Conservation (phyloP, 805 yeast species). For the Yamadazyma paraphyllophila region DNA sequence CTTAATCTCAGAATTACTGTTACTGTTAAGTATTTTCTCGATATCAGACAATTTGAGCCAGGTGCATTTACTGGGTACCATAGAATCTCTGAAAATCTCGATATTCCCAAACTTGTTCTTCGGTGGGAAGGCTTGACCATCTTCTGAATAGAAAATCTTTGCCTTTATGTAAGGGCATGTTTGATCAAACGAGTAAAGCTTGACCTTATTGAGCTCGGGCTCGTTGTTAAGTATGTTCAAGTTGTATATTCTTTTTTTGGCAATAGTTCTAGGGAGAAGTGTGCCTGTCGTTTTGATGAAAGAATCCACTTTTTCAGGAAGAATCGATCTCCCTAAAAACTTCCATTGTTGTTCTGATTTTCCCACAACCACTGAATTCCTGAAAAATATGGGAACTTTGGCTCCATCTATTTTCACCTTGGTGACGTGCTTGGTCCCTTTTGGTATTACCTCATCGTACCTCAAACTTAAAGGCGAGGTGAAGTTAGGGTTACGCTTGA, state of each 20-base stretch:
- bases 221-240: conserved; percentile 16
- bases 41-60: conserved; percentile 26
- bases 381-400: conserved; percentile 20
- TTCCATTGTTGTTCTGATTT: conserved; percentile 37
- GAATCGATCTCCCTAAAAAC: conserved; percentile 30
- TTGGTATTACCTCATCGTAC: conserved; percentile 25
- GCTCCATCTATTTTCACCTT: conserved; percentile 15
- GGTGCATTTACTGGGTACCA: conserved; percentile 30
- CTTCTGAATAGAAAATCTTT: conserved; percentile 8
- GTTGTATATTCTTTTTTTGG: conserved; percentile 19
- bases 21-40: conserved; percentile 18
- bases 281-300: conserved; percentile 21
- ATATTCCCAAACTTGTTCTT: conserved; percentile 30
- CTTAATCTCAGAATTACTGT: conserved; percentile 14
- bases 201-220: conserved; percentile 20
- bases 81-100: conserved; percentile 25
- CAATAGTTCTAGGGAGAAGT: conserved; percentile 21
- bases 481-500: conserved; percentile 29
- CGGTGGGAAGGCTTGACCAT: conserved; percentile 17
- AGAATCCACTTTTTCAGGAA: conserved; percentile 13
- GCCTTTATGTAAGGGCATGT: conserved; percentile 25
- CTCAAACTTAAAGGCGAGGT: conserved; percentile 21
- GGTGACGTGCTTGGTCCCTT: conserved; percentile 15
- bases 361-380: conserved; percentile 21
- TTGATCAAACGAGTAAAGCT: conserved; percentile 27